Conservation (phyloP, 805 yeast species). For the Starmera amethionina region DNA sequence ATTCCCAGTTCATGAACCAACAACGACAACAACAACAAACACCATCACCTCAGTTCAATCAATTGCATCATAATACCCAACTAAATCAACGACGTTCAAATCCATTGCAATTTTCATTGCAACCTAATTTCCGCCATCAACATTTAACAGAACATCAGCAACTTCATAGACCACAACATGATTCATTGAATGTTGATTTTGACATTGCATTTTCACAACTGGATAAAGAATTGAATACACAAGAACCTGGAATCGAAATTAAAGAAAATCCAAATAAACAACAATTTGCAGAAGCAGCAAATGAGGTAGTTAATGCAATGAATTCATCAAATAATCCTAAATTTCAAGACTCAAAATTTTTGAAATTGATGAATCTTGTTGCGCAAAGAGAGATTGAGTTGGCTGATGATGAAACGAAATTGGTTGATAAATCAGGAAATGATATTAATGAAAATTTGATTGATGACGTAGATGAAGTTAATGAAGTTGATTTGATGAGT, state of each 20-base stretch:
- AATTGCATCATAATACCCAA: too few relatives aligned
- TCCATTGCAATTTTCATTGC: too few relatives aligned
- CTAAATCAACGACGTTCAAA: too few relatives aligned
- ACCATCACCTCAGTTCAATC: neutral
- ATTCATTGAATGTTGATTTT: constrained; percentile 1
- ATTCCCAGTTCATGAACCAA: neutral
- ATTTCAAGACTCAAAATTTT: constrained; percentile 17
- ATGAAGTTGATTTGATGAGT: too few relatives aligned
- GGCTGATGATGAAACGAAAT: constrained; percentile 14
- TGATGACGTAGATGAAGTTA: constrained; percentile 1
- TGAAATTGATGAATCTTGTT: constrained; percentile 16
- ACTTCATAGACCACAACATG: constrained; percentile 2
- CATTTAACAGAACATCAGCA: constrained; percentile 1
- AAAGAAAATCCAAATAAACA: constrained; percentile 5
- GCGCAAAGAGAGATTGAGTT: constrained; percentile 14
- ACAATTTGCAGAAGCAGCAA: constrained; percentile 17
- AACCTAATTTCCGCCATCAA: too few relatives aligned
- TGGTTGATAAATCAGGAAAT: constrained; percentile 14
- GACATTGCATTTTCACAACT: constrained; percentile 9
- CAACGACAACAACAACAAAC: neutral
- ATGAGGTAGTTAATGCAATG: constrained; percentile 18
- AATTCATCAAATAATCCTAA: constrained; percentile 7
- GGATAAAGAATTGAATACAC: constrained; percentile 7
- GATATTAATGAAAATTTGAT: constrained; percentile 12
- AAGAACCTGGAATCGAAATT: neutral